These are phyloP conservation scores for Talaromyces sp. DNA, from an alignment of 2,329 filamentous ascomycete species.

Conservation along the genomic window DNA sequence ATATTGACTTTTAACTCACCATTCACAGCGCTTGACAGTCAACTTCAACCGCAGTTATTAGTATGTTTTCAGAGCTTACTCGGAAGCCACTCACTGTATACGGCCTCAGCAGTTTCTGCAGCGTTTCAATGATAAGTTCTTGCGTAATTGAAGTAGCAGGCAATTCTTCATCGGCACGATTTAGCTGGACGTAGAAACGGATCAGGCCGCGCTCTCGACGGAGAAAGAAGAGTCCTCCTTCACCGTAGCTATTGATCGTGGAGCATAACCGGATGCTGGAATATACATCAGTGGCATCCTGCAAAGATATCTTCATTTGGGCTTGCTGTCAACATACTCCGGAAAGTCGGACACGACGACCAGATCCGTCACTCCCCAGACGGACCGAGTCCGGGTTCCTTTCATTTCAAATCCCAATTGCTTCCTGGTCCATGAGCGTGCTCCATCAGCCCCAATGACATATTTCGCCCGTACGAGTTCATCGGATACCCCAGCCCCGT, in stretches of 20 bases:
- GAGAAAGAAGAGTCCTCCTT: conserved; percentile 1
- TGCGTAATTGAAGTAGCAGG: not conserved
- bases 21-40: conserved; percentile 1
- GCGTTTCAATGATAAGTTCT: conserved; percentile 2
- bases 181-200: conserved; percentile 4
- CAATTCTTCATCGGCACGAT: not conserved
- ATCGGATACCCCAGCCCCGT: not conserved
- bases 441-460: conserved; percentile 21
- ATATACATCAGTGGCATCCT: not conserved
- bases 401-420: conserved; percentile 16
- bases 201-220: conserved; percentile 2
- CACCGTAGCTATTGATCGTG: not conserved
- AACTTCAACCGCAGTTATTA: not conserved
- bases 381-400: conserved; percentile 12
- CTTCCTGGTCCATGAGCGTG: conserved; percentile 18
- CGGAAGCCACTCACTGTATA: conserved; percentile 1
- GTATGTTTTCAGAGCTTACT: not conserved
- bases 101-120: not conserved
- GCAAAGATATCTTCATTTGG: not conserved
- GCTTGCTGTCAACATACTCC: not conserved
- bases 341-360: conserved; percentile 1
- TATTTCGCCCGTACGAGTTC: conserved; percentile 42
- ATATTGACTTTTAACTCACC: not conserved
- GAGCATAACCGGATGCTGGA: not conserved
- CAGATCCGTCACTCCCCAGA: conserved; percentile 4